phyloP scores from a whole-genome alignment of 176 grass and related monocot genomes.

The Eleusine indica region DNA sequence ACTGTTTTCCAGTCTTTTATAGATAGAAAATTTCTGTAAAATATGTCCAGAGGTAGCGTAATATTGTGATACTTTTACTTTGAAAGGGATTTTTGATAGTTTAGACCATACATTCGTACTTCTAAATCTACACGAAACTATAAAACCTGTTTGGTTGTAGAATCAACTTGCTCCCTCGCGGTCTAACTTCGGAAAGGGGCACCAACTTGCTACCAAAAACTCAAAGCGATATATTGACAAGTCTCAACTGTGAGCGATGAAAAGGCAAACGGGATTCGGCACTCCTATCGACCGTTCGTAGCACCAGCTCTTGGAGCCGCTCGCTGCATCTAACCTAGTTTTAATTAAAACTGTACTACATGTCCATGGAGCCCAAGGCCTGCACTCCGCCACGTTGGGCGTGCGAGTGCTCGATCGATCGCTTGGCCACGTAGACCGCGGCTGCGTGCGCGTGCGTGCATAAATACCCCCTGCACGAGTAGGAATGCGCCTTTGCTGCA shows the following conservation, averaged over 20 bases:
- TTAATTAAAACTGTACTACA: not conserved
- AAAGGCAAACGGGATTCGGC: not conserved
- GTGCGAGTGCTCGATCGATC: not conserved
- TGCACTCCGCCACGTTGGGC: conserved; percentile 5
- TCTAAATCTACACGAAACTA: too few species aligned
- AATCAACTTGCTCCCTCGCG: not conserved
- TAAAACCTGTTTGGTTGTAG: too few species aligned
- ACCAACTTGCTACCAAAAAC: not conserved
- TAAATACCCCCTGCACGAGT: conserved; percentile 11
- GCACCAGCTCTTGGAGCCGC: not conserved
- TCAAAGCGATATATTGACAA: not conserved
- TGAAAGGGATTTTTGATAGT: too few species aligned
- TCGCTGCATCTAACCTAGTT: not conserved
- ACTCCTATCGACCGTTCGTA: not conserved
- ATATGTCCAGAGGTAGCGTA: too few species aligned
- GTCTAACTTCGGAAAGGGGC: not conserved
- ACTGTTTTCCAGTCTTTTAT: too few species aligned
- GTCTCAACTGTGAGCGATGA: not conserved
- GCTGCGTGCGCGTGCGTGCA: not conserved
- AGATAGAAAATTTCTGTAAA: too few species aligned
- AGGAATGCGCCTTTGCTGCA: not conserved
- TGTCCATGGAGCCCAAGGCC: conserved; percentile 1
- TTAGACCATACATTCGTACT: too few species aligned
- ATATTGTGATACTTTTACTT: too few species aligned
- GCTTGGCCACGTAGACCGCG: not conserved